These are phyloP conservation scores for Serpula lacrymans DNA, from an alignment of 768 basidiomycete genomes.

Conservation along the genomic window DNA sequence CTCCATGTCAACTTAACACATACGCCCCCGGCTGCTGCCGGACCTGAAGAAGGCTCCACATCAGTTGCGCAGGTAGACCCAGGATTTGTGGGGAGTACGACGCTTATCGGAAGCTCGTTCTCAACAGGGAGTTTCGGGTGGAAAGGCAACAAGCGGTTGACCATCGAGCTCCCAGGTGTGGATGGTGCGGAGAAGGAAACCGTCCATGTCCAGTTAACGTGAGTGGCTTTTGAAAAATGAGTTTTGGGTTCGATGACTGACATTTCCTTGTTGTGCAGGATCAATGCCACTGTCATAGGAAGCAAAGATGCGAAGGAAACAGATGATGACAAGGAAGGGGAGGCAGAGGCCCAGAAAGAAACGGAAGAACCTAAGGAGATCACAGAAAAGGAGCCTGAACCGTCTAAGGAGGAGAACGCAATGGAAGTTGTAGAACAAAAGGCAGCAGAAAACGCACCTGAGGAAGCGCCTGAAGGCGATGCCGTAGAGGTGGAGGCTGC, in stretches of 20 bases:
- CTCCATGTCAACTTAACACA: constrained; percentile 67
- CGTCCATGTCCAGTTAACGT: constrained; percentile 75
- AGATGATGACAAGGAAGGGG: constrained; percentile 31
- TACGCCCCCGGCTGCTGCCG: constrained; percentile 47
- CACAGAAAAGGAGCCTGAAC: constrained; percentile 17
- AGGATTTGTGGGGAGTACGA: constrained; percentile 56
- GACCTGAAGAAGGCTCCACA: constrained; percentile 31
- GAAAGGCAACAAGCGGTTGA: constrained; percentile 72
- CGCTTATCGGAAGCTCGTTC: constrained; percentile 59
- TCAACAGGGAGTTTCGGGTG: constrained; percentile 80
- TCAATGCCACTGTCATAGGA: constrained; percentile 74
- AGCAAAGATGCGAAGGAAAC: constrained; percentile 53
- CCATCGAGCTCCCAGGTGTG: constrained; percentile 55
- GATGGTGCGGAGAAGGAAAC: constrained; percentile 54
- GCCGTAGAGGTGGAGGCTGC: constrained; percentile 18
- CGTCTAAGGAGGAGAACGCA: constrained; percentile 21
- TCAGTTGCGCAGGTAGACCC: constrained; percentile 43
- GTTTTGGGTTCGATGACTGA: not conserved
- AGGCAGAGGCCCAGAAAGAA: constrained; percentile 22
- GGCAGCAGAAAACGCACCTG: constrained; percentile 19
- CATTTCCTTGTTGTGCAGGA: constrained; percentile 35
- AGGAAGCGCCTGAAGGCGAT: constrained; percentile 13
- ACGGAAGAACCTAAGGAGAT: constrained; percentile 18
- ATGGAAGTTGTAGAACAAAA: constrained; percentile 27
- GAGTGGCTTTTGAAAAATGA: constrained; percentile 27